phyloP scores from a whole-genome alignment of 345 rosid genomes.

The Durio zibethinus region DNA sequence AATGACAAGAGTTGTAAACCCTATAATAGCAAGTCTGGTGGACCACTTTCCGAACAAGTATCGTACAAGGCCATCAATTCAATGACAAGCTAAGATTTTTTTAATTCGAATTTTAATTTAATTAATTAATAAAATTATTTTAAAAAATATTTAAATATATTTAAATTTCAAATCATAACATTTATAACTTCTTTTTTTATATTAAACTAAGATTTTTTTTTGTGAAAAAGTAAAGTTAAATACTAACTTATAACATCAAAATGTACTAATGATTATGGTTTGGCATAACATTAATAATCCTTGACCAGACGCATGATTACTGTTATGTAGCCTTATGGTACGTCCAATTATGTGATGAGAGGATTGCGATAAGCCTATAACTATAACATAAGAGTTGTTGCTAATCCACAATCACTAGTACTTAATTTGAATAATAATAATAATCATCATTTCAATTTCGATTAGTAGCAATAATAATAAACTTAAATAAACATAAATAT shows the following conservation, averaged over 20 bases:
- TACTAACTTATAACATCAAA: background rate
- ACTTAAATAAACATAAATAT: background rate
- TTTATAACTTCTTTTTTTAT: too few relatives aligned
- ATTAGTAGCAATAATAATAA: background rate
- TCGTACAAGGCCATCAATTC: background rate
- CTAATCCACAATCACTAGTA: background rate
- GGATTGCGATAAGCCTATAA: background rate
- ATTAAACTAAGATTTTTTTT: too few relatives aligned
- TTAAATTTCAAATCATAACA: too few relatives aligned
- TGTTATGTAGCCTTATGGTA: background rate
- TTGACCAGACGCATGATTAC: background rate
- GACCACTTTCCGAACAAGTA: background rate
- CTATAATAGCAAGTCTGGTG: background rate
- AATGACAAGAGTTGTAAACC: background rate
- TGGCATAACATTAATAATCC: background rate
- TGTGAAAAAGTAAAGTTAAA: too few relatives aligned
- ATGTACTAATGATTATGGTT: background rate
- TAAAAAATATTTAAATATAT: too few relatives aligned
- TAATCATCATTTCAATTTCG: background rate
- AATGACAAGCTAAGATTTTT: too few relatives aligned
- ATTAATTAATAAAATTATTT: too few relatives aligned
- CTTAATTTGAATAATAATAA: background rate
- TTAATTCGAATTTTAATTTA: too few relatives aligned
- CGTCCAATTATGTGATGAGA: background rate
- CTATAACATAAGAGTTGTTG: background rate